Evolutionary conservation across 192 early-diverging fungal genomes (phyloP), one percentile per base, ranked within the genome.

Genomic region (Coemansia nantahalensis): DNA sequence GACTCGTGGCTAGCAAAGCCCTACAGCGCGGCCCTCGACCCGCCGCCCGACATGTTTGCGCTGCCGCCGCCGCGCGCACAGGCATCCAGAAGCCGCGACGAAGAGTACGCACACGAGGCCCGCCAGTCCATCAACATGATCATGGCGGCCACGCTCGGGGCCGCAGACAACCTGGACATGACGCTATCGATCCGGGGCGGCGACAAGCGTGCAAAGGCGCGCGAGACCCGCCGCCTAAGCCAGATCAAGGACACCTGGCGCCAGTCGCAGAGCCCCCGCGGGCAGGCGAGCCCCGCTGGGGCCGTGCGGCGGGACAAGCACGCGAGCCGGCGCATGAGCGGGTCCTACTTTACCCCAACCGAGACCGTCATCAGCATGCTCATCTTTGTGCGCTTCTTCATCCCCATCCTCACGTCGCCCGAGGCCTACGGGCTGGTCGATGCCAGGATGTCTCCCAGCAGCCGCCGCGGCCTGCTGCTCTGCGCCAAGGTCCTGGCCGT

Each of bases 401-500:
- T 91, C 54, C 95, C 94, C 2, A 90, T 90, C 14, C 90, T 98
- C 66, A 92, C 92, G 4, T 82, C 92, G 8, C 95, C 95, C n/a
- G 90, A 94, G 57, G 71, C 78, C 8, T 87, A 89, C 57, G 80
- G 81, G 0, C 57, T 85, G 14, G 42, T 54, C 5, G 62, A 83
- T 16, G 67, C 70, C 12, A 86, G 85, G 19, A 67, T 96, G 26
- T 68, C 92, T 38, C 70, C 77, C 5, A 81, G 83, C 11, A 79
- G 91, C 41, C 81, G 89, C 22, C 85, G 95, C 53, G 93, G 94
- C 10, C 66, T 94, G 36, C 70, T 98, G 24, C 60, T 96, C 18
- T 87, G 86, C 16, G 93, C 93, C 31, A 98, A 97, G 60, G 88
- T 94, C 4, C 90, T 98, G 48, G 93, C 94, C 33, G 94, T 95